Conservation (phyloP, 352 stramenopile genomes). For the Globisporangium cylindrosporum region DNA sequence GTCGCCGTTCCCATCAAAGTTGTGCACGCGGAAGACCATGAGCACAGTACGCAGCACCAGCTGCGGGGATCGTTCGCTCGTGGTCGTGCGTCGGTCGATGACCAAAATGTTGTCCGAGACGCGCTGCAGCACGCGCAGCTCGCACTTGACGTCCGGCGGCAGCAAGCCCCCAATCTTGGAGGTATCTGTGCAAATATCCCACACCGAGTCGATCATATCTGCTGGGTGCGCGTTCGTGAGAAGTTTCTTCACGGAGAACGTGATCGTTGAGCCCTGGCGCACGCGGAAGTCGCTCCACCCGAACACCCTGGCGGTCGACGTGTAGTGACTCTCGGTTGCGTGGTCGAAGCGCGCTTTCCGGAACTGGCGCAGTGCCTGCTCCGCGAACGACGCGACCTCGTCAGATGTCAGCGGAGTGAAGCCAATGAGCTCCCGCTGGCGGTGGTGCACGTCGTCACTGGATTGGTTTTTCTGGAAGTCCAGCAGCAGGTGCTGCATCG, state of each 20-base stretch:
- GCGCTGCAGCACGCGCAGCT: slow-evolving; percentile 42
- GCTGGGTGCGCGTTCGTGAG: slow-evolving; percentile 26
- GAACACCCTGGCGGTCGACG: slow-evolving; percentile 35
- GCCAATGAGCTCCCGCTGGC: slow-evolving; percentile 19
- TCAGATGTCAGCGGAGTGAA: slow-evolving; percentile 40
- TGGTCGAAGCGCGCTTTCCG: slow-evolving; percentile 30
- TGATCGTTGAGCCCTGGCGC: slow-evolving; percentile 37
- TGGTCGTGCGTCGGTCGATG: slow-evolving; percentile 45
- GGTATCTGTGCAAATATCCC: slow-evolving; percentile 38
- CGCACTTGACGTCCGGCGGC: slow-evolving; percentile 32
- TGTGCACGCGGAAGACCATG: slow-evolving; percentile 31
- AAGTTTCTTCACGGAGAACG: slow-evolving; percentile 47
- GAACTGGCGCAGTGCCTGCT: slow-evolving; percentile 32
- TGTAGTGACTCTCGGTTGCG: slow-evolving; percentile 27
- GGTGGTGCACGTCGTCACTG: slow-evolving; percentile 12
- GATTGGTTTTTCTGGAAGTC: slow-evolving; percentile 28
- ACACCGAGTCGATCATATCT: slow-evolving; percentile 32
- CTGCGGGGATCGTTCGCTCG: neutral
- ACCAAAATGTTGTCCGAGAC: slow-evolving; percentile 40
- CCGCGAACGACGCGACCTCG: slow-evolving; percentile 26
- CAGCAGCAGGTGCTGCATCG: slow-evolving; percentile 56
- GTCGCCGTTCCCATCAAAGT: slow-evolving; percentile 24
- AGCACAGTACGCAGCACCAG: slow-evolving; percentile 49
- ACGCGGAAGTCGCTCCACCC: slow-evolving; percentile 47
- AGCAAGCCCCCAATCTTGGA: slow-evolving; percentile 32